Evolutionary conservation across 306 rosid species (phyloP).

Genomic region (Senna siamea): DNA sequence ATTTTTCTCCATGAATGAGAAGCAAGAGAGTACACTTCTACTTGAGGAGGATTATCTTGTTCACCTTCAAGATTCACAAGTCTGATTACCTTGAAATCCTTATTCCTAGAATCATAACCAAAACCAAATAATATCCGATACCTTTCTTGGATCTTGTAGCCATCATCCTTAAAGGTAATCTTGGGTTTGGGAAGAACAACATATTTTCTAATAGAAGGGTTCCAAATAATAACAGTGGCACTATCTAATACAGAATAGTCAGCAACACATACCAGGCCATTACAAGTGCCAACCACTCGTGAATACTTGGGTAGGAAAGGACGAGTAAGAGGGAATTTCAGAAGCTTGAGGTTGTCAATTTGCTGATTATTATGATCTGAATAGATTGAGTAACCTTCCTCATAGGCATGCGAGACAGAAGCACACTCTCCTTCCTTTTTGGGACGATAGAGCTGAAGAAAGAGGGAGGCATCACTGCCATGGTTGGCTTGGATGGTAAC

Average conservation of each 20-base stretch:
- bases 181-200: background rate
- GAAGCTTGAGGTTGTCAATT: background rate
- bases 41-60: background rate
- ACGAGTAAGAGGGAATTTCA: background rate
- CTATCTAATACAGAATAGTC: background rate
- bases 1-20: background rate
- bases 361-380: background rate
- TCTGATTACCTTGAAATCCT: background rate
- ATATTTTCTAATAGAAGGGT: background rate
- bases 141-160: background rate
- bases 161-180: no score
- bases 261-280: conserved; percentile 12
- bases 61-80: background rate
- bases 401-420: background rate
- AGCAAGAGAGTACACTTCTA: background rate
- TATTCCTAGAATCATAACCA: background rate
- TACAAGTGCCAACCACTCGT: background rate
- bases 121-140: background rate
- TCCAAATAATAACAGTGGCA: background rate
- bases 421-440: background rate
- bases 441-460: background rate
- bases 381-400: background rate
- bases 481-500: background rate
- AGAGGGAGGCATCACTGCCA: background rate
- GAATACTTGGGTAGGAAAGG: accelerated